Evolutionary conservation across 805 yeast species (phyloP), one percentile per base, ranked within the genome.

Genomic region (Brettanomyces sp.): DNA sequence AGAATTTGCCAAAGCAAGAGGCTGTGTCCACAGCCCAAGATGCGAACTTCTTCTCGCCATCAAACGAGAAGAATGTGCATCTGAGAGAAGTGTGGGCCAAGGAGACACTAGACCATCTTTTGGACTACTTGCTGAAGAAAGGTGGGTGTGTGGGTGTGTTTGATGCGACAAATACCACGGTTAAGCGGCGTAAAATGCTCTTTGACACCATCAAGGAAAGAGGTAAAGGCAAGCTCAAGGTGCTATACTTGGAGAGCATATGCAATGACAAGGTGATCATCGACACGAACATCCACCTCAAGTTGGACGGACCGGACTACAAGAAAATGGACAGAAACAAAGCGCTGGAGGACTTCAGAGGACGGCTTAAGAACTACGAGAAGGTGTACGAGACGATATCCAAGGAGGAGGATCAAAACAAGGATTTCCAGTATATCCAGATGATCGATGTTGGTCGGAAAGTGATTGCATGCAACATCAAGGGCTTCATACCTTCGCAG

Each of bases 391-490:
- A 93, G 62, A 83, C 96, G 0, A 82, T 91, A 30, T 91, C 82
- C 40, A 76, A 71, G 18, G 91, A 84, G 54, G 91, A 83, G 57
- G 77, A 76, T 46, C 68, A 72, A 40, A 68, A 83, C 36, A 74
- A 71, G 14, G 77, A 77, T 12, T 80, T 80, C 56, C 96, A 87
- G 60, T 93, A 89, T 57, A 86, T 90, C 52, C 89, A 91, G 63
- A 89, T 91, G 95, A 88, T 91, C 47, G 91, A 91, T 62, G 97
- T 90, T 9, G 98, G 99, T 6, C 80, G 86, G 56, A 93, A 91
- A 62, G 88, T 91, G 36, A 95, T 91, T 45, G 87, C 96, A 33
- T 90, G 83, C 62, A 88, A 90, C 58, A 85, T 91, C 47, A 86
- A 86, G 56, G 82, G 82, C 0, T 93, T 88, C 57, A 68, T 91